Base-by-base conservation (phyloP, 441 rosid genomes). In the Biscutella auriculata region DNA sequence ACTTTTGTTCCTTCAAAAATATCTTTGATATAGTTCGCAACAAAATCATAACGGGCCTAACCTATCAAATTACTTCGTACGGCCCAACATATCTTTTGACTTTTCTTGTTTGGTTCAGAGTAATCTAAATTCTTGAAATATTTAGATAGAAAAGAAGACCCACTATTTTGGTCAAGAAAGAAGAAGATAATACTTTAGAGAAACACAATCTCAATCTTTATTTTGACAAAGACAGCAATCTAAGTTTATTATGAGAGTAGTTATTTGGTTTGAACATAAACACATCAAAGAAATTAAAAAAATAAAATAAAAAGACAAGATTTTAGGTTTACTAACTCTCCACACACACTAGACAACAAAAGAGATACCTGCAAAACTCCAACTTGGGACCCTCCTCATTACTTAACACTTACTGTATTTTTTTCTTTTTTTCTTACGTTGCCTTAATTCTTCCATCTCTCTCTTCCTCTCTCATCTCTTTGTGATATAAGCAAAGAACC, bases 331-430 rank as follows among this genome's bases (percentile, higher is more conserved):
- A 62, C 70, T 29, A 66, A 66, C 70, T 1, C 23, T 19, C 23
- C 23, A 19, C 51, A 62, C 51, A 62, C 59, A 50, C 63, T 34
- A 58, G 12, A 50, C 30, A 51, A 42, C 70, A 43, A 43, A 8
- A 66, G 70, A 66, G 54, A 34, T 66, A 66, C 59, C 65, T 60
- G 66, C 71, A 67, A 47, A 54, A 60, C 32, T 56, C 71, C 65
- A 59, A 59, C 54, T 53, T 53, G 66, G 60, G 61, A 16, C 55
- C 71, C 71, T 9, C 49, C 37, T 50, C 66, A 67, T 67, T 60
- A 59, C 59, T 58, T 57, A 41, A 65, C 37, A 25, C 63, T 57
- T 57, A 28, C 60, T 65, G 1, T 48, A 48, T 19, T 5, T 13
- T 2, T 4, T 1, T 55, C 16, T 3, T 16, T 14, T 14, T 13